These are phyloP conservation scores for Phialophora expanda DNA, from an alignment of 2,329 filamentous ascomycete species.

Conservation along the genomic window DNA sequence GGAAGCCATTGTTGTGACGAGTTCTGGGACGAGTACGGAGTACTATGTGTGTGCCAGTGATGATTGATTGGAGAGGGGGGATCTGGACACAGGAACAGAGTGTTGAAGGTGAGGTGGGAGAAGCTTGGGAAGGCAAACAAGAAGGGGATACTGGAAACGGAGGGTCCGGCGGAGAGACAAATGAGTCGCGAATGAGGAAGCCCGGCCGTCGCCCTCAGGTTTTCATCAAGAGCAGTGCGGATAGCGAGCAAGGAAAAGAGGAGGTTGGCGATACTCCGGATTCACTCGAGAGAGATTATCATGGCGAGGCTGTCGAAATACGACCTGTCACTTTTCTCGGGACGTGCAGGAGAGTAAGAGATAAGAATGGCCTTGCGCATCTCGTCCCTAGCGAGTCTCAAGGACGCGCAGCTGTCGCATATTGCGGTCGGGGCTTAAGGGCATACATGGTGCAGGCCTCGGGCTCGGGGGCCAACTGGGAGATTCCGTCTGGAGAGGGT, in stretches of 20 bases:
- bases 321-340: neutral
- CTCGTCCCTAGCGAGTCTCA: too few species aligned
- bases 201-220: neutral
- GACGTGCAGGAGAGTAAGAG: neutral
- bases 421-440: too few species aligned
- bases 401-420: too few species aligned
- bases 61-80: neutral
- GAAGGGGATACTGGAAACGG: neutral
- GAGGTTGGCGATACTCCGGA: neutral
- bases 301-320: neutral
- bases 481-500: neutral
- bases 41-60: neutral
- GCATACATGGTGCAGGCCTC: too few species aligned
- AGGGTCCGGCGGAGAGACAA: neutral
- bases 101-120: neutral
- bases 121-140: neutral
- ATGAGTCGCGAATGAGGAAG: neutral
- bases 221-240: neutral
- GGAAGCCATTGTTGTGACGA: slow-evolving; percentile 18
- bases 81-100: neutral
- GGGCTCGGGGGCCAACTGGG: too few species aligned
- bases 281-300: neutral
- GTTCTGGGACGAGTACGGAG: neutral
- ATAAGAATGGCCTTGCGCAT: neutral
- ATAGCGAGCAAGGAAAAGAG: neutral